These are phyloP conservation scores for Ustilago cynodontis DNA, from an alignment of 1,284 basidiomycete species.

Conservation along the genomic window DNA sequence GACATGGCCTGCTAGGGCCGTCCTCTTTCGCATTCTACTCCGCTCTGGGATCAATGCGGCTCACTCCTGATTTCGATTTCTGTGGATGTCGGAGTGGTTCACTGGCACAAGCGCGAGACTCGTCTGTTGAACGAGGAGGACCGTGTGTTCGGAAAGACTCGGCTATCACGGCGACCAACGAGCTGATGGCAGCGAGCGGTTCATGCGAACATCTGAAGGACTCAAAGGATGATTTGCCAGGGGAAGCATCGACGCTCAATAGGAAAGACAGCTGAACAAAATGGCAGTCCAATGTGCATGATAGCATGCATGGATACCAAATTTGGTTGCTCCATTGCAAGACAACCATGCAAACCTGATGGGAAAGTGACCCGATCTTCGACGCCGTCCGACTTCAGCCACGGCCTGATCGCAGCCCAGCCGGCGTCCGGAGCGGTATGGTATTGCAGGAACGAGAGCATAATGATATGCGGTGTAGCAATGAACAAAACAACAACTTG, in stretches of 20 bases:
- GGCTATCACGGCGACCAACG: too few species aligned
- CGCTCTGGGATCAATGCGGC: too few species aligned
- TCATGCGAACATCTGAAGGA: background rate
- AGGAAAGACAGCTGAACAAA: background rate
- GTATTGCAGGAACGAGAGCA: background rate
- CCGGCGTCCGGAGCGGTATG: too few species aligned
- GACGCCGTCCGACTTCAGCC: background rate
- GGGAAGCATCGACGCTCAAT: background rate
- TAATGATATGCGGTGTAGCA: background rate
- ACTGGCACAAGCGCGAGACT: too few species aligned
- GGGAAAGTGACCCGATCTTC: background rate
- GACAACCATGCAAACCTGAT: slow-evolving; percentile 3
- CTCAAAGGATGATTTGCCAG: background rate
- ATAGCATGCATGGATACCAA: background rate
- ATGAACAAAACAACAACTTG: background rate
- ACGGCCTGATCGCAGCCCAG: too few species aligned
- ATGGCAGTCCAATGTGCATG: background rate
- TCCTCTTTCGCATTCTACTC: too few species aligned
- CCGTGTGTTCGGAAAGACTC: too few species aligned
- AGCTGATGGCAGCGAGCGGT: too few species aligned
- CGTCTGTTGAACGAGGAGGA: too few species aligned
- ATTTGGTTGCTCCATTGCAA: background rate
- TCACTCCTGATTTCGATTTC: too few species aligned
- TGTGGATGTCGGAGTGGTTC: too few species aligned
- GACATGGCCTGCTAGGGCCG: background rate